Evolutionary conservation across 306 rosid genomes (phyloP).

Genomic region (Urtica urens): DNA sequence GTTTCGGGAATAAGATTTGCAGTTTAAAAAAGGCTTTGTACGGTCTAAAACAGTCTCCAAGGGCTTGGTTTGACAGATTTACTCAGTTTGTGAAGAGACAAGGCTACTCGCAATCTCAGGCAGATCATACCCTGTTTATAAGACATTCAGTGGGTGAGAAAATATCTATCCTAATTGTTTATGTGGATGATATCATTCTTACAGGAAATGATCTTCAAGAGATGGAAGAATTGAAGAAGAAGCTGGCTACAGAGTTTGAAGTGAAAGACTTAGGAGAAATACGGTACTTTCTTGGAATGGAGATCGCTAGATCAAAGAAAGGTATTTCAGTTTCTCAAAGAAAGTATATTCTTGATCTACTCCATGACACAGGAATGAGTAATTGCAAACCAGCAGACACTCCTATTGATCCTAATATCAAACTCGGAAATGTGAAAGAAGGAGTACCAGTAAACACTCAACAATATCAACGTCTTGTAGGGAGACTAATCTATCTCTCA

Average conservation of each 20-base stretch:
- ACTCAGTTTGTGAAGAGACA: background rate
- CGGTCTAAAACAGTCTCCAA: background rate
- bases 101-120: background rate
- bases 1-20: background rate
- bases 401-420: background rate
- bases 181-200: too few species aligned
- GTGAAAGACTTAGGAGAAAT: background rate
- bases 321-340: background rate
- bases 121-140: background rate
- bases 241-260: background rate
- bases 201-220: too few species aligned
- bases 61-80: background rate
- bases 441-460: background rate
- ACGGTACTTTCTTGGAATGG: background rate
- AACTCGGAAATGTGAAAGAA: background rate
- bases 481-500: background rate
- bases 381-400: background rate
- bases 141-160: background rate
- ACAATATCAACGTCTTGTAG: background rate
- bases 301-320: background rate
- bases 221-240: background rate
- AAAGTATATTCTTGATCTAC: background rate
- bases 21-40: background rate
- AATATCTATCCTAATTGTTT: background rate
- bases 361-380: background rate